phyloP scores from a whole-genome alignment of 2,329 filamentous ascomycete genomes.

The Colletotrichum sp. region DNA sequence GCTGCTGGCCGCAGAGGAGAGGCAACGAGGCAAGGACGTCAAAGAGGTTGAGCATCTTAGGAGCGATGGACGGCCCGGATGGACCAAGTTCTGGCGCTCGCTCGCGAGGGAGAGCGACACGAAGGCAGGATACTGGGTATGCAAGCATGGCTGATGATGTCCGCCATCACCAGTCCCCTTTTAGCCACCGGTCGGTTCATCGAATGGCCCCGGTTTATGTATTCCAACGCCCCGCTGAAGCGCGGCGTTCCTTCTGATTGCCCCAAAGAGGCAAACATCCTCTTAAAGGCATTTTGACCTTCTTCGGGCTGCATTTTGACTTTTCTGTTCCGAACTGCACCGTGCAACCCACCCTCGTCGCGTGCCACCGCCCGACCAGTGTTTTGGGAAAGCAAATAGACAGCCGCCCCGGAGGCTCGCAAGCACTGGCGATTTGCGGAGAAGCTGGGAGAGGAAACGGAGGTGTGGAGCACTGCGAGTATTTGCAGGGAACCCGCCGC shows the following conservation, averaged over 20 bases:
- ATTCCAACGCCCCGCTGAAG: background rate
- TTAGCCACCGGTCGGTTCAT: background rate
- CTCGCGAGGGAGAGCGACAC: background rate
- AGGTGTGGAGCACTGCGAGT: background rate
- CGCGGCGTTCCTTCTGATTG: background rate
- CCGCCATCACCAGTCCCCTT: background rate
- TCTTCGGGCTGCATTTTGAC: background rate
- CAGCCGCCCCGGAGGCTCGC: background rate
- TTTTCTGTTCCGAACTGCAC: background rate
- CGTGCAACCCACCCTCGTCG: background rate
- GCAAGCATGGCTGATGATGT: constrained; percentile 8
- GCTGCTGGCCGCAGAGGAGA: background rate
- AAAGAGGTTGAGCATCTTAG: constrained; percentile 15
- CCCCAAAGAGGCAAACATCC: background rate
- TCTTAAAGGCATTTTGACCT: constrained; percentile 12
- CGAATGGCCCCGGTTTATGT: background rate
- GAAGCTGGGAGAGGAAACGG: background rate
- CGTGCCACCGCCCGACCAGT: background rate
- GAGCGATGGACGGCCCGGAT: constrained; percentile 13
- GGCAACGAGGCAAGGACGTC: background rate
- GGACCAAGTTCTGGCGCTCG: constrained; percentile 21
- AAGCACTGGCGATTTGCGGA: background rate
- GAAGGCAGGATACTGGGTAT: constrained; percentile 20
- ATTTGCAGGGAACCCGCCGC: background rate
- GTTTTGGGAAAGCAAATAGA: background rate